phyloP scores from a whole-genome alignment of 768 basidiomycete genomes.

The Cytidiella melzeri region DNA sequence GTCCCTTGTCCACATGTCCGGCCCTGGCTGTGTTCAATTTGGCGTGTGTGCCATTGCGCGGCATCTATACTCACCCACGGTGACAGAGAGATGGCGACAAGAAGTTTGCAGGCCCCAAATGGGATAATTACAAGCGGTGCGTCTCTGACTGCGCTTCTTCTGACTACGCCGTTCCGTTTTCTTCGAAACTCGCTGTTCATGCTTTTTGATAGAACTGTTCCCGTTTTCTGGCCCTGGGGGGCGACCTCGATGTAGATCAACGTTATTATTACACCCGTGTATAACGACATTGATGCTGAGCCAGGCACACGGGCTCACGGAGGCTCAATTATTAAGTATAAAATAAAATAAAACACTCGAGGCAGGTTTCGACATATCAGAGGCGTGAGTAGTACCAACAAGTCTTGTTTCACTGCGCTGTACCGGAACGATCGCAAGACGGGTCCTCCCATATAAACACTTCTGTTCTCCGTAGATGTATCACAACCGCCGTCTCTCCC shows the following conservation, averaged over 20 bases:
- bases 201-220: constrained; percentile 22
- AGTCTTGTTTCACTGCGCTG: too few species aligned
- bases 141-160: constrained; percentile 14
- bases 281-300: too few species aligned
- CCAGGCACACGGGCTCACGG: background rate
- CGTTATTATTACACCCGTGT: too few species aligned
- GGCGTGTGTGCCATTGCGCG: background rate
- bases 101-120: constrained; percentile 51
- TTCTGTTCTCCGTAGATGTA: too few species aligned
- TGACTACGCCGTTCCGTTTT: background rate
- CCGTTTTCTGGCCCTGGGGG: constrained; percentile 31
- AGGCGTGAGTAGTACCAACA: too few species aligned
- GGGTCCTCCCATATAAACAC: too few species aligned
- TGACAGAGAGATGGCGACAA: constrained; percentile 41
- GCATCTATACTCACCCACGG: background rate
- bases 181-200: constrained; percentile 1
- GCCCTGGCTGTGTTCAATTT: constrained; percentile 1
- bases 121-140: constrained; percentile 54
- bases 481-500: too few species aligned
- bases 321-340: too few species aligned
- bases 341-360: too few species aligned
- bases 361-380: too few species aligned
- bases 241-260: constrained; percentile 1
- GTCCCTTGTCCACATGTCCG: constrained; percentile 1
- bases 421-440: too few species aligned